Conservation (phyloP, 495 filamentous ascomycete genomes). For the Neurospora africana region DNA sequence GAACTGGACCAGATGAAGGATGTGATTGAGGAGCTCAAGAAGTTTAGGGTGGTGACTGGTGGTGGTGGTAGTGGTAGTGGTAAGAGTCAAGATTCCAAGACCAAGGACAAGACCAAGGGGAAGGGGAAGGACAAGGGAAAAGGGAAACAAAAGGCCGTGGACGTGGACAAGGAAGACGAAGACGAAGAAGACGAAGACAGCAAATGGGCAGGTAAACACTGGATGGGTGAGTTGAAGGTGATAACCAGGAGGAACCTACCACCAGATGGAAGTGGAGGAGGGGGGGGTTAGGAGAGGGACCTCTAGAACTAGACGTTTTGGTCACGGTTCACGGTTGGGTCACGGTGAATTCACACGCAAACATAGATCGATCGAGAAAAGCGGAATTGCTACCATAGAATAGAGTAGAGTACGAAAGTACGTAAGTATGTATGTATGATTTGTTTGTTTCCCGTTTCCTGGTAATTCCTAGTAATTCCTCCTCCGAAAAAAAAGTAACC, state of each 20-base stretch:
- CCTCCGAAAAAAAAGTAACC: no score
- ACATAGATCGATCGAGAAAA: no score
- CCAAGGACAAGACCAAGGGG: neutral
- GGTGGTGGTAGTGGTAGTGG: neutral
- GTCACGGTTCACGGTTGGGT: no score
- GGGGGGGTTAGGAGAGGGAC: neutral
- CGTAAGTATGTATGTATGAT: no score
- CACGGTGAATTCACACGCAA: no score
- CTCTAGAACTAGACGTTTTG: no score
- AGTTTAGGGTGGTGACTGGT: conserved; percentile 19
- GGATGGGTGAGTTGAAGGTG: neutral
- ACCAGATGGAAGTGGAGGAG: neutral
- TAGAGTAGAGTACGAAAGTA: no score
- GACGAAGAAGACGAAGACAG: neutral
- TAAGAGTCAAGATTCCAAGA: no score
- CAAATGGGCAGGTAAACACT: neutral
- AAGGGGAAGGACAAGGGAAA: neutral
- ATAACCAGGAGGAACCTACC: conserved; percentile 51
- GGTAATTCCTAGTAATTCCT: no score
- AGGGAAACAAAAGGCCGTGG: neutral
- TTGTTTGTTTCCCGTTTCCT: no score
- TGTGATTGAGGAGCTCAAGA: conserved; percentile 28
- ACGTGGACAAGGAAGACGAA: neutral
- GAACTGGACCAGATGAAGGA: conserved; percentile 24
- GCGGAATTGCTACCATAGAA: no score